Percentiles rank a stretch among this genome's conserved stretches.
These are phyloP conservation scores for Didymella arachidicola DNA, from an alignment of 2,329 filamentous ascomycete genomes.

Conservation along the genomic window DNA sequence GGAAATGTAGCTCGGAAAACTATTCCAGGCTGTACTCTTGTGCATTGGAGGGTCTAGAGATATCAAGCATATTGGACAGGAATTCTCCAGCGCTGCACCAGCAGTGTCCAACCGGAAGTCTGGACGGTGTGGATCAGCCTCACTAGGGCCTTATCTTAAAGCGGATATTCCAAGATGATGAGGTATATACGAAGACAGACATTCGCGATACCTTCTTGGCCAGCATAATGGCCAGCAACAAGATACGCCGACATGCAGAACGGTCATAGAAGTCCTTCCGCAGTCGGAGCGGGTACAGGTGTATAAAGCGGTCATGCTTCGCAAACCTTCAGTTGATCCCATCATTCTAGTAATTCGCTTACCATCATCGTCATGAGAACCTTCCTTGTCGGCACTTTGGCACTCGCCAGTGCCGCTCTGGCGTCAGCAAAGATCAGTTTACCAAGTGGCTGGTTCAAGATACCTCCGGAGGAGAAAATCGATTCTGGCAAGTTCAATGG, in stretches of 20 bases:
- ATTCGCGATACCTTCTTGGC: slow-evolving; percentile 7
- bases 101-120: not conserved
- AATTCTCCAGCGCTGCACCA: slow-evolving; percentile 1
- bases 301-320: not conserved
- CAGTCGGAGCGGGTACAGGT: not conserved
- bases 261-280: not conserved
- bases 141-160: not conserved
- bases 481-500: slow-evolving; percentile 19
- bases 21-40: slow-evolving; percentile 4
- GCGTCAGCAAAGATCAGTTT: slow-evolving; percentile 22
- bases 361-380: slow-evolving; percentile 20
- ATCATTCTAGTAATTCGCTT: no score
- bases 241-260: slow-evolving; percentile 7
- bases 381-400: slow-evolving; percentile 10
- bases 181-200: not conserved
- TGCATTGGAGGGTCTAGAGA: not conserved
- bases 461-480: slow-evolving; percentile 24
- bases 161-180: slow-evolving; percentile 4
- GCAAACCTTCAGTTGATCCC: not conserved
- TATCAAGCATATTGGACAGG: not conserved
- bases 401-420: slow-evolving; percentile 20
- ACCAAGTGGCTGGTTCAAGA: slow-evolving; percentile 28
- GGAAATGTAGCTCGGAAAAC: slow-evolving; percentile 7
- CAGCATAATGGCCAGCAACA: not conserved
- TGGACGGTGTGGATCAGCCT: not conserved